These are phyloP conservation scores for Aspergillus tamarii DNA, from an alignment of 2,329 filamentous ascomycete genomes.

Conservation along the genomic window DNA sequence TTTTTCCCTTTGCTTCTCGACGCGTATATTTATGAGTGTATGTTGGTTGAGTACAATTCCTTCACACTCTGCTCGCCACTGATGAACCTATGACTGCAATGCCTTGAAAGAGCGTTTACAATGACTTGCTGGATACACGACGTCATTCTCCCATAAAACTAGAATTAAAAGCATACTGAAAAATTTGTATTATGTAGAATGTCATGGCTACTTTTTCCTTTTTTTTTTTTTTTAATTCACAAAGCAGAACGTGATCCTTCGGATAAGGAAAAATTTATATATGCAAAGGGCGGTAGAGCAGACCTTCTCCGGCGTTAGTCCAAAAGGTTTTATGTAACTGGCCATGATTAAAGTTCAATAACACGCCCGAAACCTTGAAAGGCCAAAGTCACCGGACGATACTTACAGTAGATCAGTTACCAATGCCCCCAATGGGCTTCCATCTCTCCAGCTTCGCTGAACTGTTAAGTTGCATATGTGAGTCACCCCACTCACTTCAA, in stretches of 20 bases:
- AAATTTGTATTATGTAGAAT: neutral
- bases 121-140: neutral
- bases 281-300: neutral
- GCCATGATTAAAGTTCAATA: neutral
- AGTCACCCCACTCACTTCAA: neutral
- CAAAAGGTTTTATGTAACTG: neutral
- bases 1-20: neutral
- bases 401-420: neutral
- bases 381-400: neutral
- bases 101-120: neutral
- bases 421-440: neutral
- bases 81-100: neutral
- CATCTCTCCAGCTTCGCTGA: neutral
- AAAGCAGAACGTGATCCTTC: neutral
- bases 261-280: neutral
- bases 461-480: neutral
- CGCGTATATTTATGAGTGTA: neutral
- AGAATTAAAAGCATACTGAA: neutral
- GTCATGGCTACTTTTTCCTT: neutral
- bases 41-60: neutral
- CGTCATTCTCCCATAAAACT: neutral
- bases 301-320: neutral
- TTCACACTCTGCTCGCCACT: neutral
- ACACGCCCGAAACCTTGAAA: neutral
- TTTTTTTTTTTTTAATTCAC: neutral